These are phyloP conservation scores for Nothophaeocryptopus gaeumannii DNA, from an alignment of 2,329 filamentous ascomycete genomes.

Conservation along the genomic window DNA sequence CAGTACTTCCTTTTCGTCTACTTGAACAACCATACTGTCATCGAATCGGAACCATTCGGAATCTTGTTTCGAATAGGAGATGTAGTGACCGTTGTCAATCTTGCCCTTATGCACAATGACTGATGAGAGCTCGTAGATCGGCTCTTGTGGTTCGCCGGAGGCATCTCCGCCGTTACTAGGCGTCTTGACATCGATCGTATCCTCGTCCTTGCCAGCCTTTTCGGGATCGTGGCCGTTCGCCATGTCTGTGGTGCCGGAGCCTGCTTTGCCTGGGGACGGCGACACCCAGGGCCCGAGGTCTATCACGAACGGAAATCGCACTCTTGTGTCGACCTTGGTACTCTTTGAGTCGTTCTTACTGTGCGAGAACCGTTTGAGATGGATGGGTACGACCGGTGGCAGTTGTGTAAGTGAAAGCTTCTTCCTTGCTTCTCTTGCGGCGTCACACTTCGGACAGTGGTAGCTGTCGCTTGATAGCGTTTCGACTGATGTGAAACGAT, in stretches of 20 bases:
- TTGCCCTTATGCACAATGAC: constrained; percentile 93
- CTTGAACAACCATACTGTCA: constrained; percentile 85
- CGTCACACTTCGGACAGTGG: constrained; percentile 76
- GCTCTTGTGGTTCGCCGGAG: constrained; percentile 42
- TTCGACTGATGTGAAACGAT: constrained; percentile 83
- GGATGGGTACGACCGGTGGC: constrained; percentile 85
- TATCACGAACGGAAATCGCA: constrained; percentile 80
- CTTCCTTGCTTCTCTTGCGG: constrained; percentile 72
- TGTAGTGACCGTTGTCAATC: constrained; percentile 88
- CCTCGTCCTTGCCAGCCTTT: constrained; percentile 20
- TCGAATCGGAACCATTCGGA: constrained; percentile 95
- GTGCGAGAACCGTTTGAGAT: constrained; percentile 64
- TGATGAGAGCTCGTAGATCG: constrained; percentile 81
- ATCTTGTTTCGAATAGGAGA: constrained; percentile 80
- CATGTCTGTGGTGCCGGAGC: constrained; percentile 24
- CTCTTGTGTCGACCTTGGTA: constrained; percentile 83
- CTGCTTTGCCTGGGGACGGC: constrained; percentile 8
- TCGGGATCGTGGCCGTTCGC: constrained; percentile 37
- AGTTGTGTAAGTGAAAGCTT: constrained; percentile 80
- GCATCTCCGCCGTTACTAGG: constrained; percentile 6
- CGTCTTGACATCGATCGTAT: constrained; percentile 18
- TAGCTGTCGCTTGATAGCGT: constrained; percentile 74
- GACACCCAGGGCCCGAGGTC: constrained; percentile 87
- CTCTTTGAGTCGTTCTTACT: constrained; percentile 62
- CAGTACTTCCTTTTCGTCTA: constrained; percentile 79